Evolutionary conservation across 2,329 filamentous ascomycete species (phyloP), one percentile per base, ranked within the genome.

Genomic region (Bimuria novae-zelandiae): DNA sequence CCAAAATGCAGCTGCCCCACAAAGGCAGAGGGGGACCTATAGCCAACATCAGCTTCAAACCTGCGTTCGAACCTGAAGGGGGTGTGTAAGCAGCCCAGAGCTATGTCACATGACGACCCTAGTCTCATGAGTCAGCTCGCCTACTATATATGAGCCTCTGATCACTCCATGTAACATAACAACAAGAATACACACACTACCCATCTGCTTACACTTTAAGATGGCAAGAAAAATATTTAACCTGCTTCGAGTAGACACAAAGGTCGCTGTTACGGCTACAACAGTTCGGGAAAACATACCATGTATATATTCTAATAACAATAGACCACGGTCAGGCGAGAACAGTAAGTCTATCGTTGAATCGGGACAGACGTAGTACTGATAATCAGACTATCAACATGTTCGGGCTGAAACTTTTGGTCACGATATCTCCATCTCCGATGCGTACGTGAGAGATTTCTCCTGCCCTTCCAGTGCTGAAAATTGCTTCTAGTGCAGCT

Each of bases 281-380:
- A 58, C 54, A 4, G 63, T 59, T 8, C 45, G 48, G 25, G 53
- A 62, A n/a, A 55, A 55, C 17, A 40, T 49, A 4, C 49, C 59
- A 12, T 67, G 55, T 51, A 37, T 69, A 19, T 54, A 67, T 21
- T 49, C 64, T 0, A 68, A 67, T 40, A 67, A 69, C 32, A 68
- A 68, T 35, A 54, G 59, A 14, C 39, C 21, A 16, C 11, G 21
- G 16, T 33, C 33, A 27, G 21, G 49, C n/a, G 19, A 23, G 11
- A 21, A 41, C 23, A 36, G 30, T 40, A 41, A 48, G 33, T 47
- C 19, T 27, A 39, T 27, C 10, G 10, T n/a, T 36, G 25, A 7
- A 12, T 48, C 10, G 10, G 10, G 6, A 27, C 10, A 27, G 10
- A 27, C n/a, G 25, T 27, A 27, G 25, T 61, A 21, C 40, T 40